phyloP scores from a whole-genome alignment of 2,329 filamentous ascomycete species.

The Fragosphaeria purpurea region DNA sequence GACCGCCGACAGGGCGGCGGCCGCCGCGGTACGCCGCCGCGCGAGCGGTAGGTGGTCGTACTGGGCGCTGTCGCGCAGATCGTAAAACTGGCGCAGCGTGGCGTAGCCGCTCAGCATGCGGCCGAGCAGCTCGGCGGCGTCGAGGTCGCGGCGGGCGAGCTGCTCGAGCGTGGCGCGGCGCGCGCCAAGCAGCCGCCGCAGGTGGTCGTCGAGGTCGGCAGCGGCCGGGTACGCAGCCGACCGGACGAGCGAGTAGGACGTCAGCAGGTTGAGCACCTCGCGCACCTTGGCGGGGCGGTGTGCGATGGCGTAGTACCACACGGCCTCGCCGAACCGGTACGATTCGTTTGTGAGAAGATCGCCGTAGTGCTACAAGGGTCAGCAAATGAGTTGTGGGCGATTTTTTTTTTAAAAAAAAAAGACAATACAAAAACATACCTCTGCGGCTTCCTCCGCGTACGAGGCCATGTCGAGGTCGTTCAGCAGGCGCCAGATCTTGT shows the following conservation, averaged over 20 bases:
- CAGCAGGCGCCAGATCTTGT: conserved; percentile 72
- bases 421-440: conserved; percentile 47
- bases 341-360: conserved; percentile 63
- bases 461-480: conserved; percentile 67
- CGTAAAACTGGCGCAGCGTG: conserved; percentile 81
- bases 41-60: conserved; percentile 36
- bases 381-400: not conserved
- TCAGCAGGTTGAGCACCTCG: conserved; percentile 76
- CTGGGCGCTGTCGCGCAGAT: conserved; percentile 55
- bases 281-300: conserved; percentile 71
- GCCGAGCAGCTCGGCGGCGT: conserved; percentile 74
- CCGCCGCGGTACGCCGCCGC: conserved; percentile 61
- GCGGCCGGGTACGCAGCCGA: conserved; percentile 69
- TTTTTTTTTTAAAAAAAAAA: not conserved
- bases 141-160: conserved; percentile 64
- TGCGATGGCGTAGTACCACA: conserved; percentile 85
- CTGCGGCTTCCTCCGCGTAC: conserved; percentile 71
- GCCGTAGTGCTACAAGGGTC: conserved; percentile 58
- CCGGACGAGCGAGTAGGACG: conserved; percentile 77
- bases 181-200: conserved; percentile 59
- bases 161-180: conserved; percentile 62
- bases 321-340: conserved; percentile 71
- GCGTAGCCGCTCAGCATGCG: conserved; percentile 87
- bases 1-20: conserved; percentile 66
- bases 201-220: conserved; percentile 60